Evolutionary conservation across 345 rosid species (phyloP).

Genomic region (Iberis pinnata): DNA sequence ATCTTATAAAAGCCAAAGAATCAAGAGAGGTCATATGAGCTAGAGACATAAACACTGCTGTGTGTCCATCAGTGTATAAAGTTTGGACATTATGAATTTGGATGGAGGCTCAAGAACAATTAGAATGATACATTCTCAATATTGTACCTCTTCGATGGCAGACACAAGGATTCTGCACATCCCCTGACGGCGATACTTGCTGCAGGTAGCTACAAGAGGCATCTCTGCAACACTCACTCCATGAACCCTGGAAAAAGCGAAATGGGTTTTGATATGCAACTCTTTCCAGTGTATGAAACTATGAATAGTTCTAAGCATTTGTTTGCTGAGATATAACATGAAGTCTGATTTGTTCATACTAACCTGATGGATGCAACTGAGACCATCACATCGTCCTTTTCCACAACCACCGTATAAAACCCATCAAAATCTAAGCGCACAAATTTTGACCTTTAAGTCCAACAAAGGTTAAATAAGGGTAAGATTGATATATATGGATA

Average conservation of each 20-base stretch:
- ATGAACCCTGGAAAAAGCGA: conserved; percentile 54
- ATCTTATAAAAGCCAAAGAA: neutral
- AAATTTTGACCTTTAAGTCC: conserved; percentile 64
- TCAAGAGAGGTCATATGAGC: neutral
- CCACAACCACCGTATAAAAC: conserved; percentile 81
- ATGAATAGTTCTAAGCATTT: too few species aligned
- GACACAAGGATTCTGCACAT: conserved; percentile 75
- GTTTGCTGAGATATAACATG: too few species aligned
- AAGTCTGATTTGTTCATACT: conserved; percentile 13
- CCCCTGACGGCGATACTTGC: conserved; percentile 79
- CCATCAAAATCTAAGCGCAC: conserved; percentile 71
- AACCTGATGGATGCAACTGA: conserved; percentile 94
- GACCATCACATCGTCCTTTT: conserved; percentile 72
- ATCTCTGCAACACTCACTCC: conserved; percentile 83
- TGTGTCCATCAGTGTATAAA: neutral
- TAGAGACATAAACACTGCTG: neutral
- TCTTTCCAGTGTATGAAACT: neutral
- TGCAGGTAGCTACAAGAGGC: conserved; percentile 96
- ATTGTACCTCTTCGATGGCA: conserved; percentile 76
- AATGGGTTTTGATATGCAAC: conserved; percentile 12
- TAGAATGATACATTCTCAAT: neutral
- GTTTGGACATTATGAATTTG: conserved; percentile 7
- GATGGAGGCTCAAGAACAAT: conserved; percentile 14
- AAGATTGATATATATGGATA: neutral
- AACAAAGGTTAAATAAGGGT: conserved; percentile 16